Evolutionary conservation across 805 yeast genomes (phyloP), one percentile per base, ranked within the genome.

Genomic region (Nakazawaea ernobii): DNA sequence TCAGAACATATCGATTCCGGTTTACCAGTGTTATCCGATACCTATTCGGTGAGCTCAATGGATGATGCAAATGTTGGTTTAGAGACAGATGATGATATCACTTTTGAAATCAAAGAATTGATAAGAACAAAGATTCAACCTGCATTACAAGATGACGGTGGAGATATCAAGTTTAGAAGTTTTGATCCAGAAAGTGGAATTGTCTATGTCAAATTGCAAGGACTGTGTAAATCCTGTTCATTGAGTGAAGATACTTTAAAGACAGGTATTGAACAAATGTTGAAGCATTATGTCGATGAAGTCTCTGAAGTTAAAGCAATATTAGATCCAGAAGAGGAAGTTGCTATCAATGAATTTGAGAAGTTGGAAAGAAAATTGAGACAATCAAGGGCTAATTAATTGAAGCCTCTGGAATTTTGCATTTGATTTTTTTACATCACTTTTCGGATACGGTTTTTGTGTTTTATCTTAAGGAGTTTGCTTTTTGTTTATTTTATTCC

Each of bases 311-410:
- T 82, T 8, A 73, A 67, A 53, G 57, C 67, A 1, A 57, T 66
- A 2, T 46, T 67, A 45, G 71, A 67, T 42, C 69, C 69, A 11
- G 71, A 67, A 53, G 71, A 67, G 48, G 70, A 66, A 63, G 75
- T 89, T 35, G 92, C 96, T 1, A 63, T 87, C 42, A 77, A 79
- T 52, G 96, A 90, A 65, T 89, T 88, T 64, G 92, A 87, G 59
- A 86, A 87, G 65, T 74, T 90, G 45, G 97, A 90, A 62, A 73
- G 76, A 55, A 74, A 70, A 52, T 66, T 82, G 50, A 66, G 71
- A 50, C 36, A 14, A 39, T 24, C 40, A 26, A 38, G 48, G 32
- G 35, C 17, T 14, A 27, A 28, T 41, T 24, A 15, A n/a, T n/a
- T n/a, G n/a, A n/a, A 30, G 26, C 6, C 11, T 39, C 32, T n/a